phyloP scores from a whole-genome alignment of 2,329 filamentous ascomycete genomes.

The Trichoderma cornu-damae region DNA sequence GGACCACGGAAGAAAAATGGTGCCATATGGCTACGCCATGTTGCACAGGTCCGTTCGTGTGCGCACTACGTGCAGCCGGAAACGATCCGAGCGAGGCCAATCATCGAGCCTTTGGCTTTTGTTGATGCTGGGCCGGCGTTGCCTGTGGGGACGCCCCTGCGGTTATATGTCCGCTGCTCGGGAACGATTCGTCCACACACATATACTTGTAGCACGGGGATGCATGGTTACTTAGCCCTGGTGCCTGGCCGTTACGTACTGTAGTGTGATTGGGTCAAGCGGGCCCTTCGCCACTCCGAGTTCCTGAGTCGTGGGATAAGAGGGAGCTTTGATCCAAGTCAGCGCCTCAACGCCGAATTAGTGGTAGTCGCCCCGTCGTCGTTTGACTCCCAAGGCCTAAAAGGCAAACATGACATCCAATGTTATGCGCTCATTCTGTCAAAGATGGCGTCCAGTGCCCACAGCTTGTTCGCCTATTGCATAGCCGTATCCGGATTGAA shows the following conservation, averaged over 20 bases:
- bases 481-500: not conserved
- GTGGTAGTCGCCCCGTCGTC: not conserved
- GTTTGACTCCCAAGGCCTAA: not conserved
- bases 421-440: not conserved
- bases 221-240: not conserved
- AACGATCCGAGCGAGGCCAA: not conserved
- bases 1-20: not conserved
- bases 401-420: not conserved
- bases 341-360: slow-evolving; percentile 13
- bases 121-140: not conserved
- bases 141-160: slow-evolving; percentile 6
- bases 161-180: not conserved
- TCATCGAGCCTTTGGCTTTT: not conserved
- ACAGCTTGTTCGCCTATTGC: slow-evolving; percentile 5
- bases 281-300: slow-evolving; percentile 1
- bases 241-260: slow-evolving; percentile 1
- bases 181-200: not conserved
- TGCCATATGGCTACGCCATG: not conserved
- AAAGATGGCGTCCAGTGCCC: not conserved
- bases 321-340: not conserved
- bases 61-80: not conserved
- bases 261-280: slow-evolving; percentile 1
- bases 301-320: slow-evolving; percentile 13
- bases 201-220: slow-evolving; percentile 2
- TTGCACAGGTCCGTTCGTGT: not conserved